These are phyloP conservation scores for Pseudopyricularia javanii DNA, from an alignment of 2,329 filamentous ascomycete species.

Conservation along the genomic window DNA sequence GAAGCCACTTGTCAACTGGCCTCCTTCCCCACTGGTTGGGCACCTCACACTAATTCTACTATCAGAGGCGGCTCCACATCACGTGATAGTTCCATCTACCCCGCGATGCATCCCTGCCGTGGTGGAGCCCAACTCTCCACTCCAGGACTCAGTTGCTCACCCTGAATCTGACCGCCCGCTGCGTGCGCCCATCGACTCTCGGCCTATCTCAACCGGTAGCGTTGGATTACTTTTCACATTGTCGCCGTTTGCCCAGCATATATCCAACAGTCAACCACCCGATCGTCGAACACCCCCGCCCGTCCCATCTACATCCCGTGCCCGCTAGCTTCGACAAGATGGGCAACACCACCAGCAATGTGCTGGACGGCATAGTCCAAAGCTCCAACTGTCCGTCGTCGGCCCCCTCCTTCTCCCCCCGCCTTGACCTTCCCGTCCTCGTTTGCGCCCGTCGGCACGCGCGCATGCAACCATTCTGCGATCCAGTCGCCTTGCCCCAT, in stretches of 20 bases:
- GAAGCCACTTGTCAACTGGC: neutral
- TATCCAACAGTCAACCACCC: neutral
- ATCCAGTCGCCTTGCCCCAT: neutral
- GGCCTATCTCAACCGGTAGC: neutral
- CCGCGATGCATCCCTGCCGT: neutral
- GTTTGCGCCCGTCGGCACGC: neutral
- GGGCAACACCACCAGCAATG: constrained; percentile 58
- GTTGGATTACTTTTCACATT: neutral
- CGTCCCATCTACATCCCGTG: neutral
- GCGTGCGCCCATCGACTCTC: neutral
- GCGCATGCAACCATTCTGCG: neutral
- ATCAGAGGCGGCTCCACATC: neutral
- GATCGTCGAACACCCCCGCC: neutral
- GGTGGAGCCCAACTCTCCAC: neutral
- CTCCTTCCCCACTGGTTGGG: neutral
- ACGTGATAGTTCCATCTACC: neutral
- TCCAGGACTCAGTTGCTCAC: neutral
- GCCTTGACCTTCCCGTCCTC: neutral
- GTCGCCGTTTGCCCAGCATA: neutral
- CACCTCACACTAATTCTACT: neutral
- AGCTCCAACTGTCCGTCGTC: constrained; percentile 75
- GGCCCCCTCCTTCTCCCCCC: neutral
- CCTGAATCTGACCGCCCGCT: neutral
- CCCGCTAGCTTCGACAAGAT: constrained; percentile 22
- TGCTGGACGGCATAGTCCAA: constrained; percentile 92